A percentile compares a stretch with the other conserved stretches of the same genome.
Evolutionary conservation across 139 green algal genomes (phyloP).

Genomic region (Deuterostichococcus epilithicus): DNA sequence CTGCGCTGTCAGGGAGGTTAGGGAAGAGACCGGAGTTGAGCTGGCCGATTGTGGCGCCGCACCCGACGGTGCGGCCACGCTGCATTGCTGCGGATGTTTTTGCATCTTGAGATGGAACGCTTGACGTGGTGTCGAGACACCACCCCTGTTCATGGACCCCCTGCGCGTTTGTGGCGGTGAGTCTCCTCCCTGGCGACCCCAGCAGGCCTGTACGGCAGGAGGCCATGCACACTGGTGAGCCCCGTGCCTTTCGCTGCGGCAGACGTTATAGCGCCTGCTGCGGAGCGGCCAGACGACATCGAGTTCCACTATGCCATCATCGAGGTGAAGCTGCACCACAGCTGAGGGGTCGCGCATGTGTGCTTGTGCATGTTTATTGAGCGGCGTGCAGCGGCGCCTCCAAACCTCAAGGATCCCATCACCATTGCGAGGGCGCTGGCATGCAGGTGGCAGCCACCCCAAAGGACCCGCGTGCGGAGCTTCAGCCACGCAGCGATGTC

Average conservation of each 20-base stretch:
- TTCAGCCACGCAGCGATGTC: background rate
- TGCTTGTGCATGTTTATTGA: background rate
- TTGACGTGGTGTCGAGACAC: too few species aligned
- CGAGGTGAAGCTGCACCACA: background rate
- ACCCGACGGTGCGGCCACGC: background rate
- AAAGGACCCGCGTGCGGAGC: background rate
- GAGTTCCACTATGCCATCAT: conserved; percentile 6
- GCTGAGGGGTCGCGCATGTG: background rate
- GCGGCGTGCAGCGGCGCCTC: background rate
- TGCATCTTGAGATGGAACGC: background rate
- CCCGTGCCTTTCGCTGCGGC: background rate
- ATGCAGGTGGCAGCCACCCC: background rate
- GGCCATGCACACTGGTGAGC: background rate
- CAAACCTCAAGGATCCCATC: background rate
- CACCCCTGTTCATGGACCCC: too few species aligned
- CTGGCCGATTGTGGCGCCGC: background rate
- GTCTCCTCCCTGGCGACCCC: background rate
- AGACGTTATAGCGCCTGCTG: background rate
- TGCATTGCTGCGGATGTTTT: background rate
- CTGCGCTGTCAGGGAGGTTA: background rate
- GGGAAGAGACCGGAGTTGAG: background rate
- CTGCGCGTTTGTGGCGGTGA: background rate
- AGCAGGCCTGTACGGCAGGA: background rate
- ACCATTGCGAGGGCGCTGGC: background rate
- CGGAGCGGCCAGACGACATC: background rate